These are phyloP conservation scores for Parachlorella kessleri DNA, from an alignment of 139 green algal species.

Conservation along the genomic window DNA sequence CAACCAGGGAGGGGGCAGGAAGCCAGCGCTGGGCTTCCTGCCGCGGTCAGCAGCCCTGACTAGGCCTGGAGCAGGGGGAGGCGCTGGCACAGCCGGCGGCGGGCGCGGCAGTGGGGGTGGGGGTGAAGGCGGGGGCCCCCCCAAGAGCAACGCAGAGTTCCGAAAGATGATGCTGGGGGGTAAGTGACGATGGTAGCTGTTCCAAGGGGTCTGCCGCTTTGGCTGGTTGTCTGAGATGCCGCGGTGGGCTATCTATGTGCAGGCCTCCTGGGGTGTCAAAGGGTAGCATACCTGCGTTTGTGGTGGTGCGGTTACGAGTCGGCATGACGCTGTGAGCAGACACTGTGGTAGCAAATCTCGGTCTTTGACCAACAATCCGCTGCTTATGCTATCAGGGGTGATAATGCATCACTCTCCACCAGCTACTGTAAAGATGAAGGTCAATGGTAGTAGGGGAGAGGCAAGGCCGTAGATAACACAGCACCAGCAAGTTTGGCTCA, in stretches of 20 bases:
- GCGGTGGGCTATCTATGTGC: neutral
- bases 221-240: neutral
- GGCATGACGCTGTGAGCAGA: neutral
- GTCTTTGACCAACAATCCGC: neutral
- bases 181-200: conserved; percentile 5
- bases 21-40: neutral
- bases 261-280: neutral
- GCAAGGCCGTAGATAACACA: too few relatives aligned
- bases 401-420: neutral
- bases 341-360: neutral
- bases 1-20: neutral
- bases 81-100: neutral
- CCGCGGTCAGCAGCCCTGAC: conserved; percentile 1
- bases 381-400: neutral
- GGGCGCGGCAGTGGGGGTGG: neutral
- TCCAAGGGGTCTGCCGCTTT: neutral
- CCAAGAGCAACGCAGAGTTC: conserved; percentile 77
- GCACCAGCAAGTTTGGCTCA: too few relatives aligned
- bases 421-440: too few relatives aligned
- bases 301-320: neutral
- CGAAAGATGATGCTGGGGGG: conserved; percentile 66
- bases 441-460: too few relatives aligned
- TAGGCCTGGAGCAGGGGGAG: neutral
- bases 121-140: conserved; percentile 3
- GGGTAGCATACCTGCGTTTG: neutral